Evolutionary conservation across 2,329 filamentous ascomycete genomes (phyloP), one percentile per base, ranked within the genome.

Genomic region (Colletotrichum melonis): DNA sequence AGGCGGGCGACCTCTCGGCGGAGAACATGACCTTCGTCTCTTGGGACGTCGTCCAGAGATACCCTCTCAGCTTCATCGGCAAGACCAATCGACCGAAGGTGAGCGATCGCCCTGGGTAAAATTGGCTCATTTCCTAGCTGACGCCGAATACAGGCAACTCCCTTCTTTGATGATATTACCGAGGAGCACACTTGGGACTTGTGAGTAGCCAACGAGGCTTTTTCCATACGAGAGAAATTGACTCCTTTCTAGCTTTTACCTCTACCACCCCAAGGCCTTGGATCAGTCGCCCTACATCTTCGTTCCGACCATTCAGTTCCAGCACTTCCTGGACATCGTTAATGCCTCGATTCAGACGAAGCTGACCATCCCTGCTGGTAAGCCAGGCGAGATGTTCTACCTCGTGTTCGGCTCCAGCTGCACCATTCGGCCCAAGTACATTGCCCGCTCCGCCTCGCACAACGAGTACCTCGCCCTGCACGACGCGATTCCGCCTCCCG

Each of bases 121-220:
- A 26, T 52, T 26, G 9, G 46, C 42, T 28, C 4, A 52, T 26
- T 49, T 24, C 56, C 58, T 38, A 71, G 56, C 76, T 56, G 77
- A 70, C 42, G n/a, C 19, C n/a, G 62, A 32, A 3, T 52, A 8
- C 26, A 88, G 86, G 83, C 82, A 5, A 77, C 76, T 26, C 82
- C 84, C 0, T 88, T 89, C 80, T 94, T 94, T 76, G 85, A 89
- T 42, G 78, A 80, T 3, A 88, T 94, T 63, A 85, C 93, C 75
- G 89, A 88, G 77, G 82, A 85, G 2, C 87, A 90, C 72, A 78
- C 84, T 12, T 98, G 95, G 95, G 91, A 96, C 75, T 84, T 97
- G 94, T 97, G 86, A 87, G 92, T 87, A 16, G 11, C 32, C 5
- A 11, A 4, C 16, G 22, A 26, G 52, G 12, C 32, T 67, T 46